These are phyloP conservation scores for Sugiyamaella neomexicana DNA, from an alignment of 1,139 yeast species.

Conservation along the genomic window DNA sequence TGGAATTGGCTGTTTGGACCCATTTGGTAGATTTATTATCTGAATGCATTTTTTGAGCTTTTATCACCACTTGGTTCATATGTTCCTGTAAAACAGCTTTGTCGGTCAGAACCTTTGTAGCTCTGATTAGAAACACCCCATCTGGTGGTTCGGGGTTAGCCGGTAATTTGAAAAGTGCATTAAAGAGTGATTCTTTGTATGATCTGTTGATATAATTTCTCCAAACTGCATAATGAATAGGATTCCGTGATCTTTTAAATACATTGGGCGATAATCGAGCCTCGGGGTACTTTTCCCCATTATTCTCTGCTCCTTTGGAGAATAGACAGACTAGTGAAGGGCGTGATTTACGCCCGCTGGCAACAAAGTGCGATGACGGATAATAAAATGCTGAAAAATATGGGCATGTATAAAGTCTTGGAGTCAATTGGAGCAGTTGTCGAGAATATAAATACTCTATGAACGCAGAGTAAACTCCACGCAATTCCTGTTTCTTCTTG, in stretches of 20 bases:
- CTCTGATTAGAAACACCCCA: slow-evolving; percentile 50
- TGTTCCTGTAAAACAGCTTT: slow-evolving; percentile 35
- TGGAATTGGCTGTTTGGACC: slow-evolving; percentile 37
- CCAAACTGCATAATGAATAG: slow-evolving; percentile 45
- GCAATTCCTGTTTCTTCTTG: slow-evolving; percentile 25
- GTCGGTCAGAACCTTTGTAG: slow-evolving; percentile 45
- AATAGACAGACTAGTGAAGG: slow-evolving; percentile 46
- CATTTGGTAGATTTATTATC: slow-evolving; percentile 34
- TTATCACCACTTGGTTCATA: slow-evolving; percentile 36
- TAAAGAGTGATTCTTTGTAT: slow-evolving; percentile 40
- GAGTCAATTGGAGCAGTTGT: slow-evolving; percentile 23
- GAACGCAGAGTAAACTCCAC: slow-evolving; percentile 32
- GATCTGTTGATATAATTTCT: slow-evolving; percentile 46
- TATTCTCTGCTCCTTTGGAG: slow-evolving; percentile 31
- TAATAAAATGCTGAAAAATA: slow-evolving; percentile 38
- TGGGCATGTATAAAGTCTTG: slow-evolving; percentile 22
- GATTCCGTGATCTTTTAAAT: slow-evolving; percentile 36
- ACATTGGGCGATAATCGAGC: slow-evolving; percentile 19
- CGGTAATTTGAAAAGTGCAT: slow-evolving; percentile 31
- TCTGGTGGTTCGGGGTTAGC: slow-evolving; percentile 35
- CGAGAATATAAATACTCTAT: slow-evolving; percentile 27
- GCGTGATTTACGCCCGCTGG: slow-evolving; percentile 50
- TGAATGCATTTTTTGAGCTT: slow-evolving; percentile 40
- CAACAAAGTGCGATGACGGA: slow-evolving; percentile 50
- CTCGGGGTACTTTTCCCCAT: slow-evolving; percentile 29